Base-by-base conservation (phyloP, 306 rosid genomes). In the Trichosanthes cucumerina region DNA sequence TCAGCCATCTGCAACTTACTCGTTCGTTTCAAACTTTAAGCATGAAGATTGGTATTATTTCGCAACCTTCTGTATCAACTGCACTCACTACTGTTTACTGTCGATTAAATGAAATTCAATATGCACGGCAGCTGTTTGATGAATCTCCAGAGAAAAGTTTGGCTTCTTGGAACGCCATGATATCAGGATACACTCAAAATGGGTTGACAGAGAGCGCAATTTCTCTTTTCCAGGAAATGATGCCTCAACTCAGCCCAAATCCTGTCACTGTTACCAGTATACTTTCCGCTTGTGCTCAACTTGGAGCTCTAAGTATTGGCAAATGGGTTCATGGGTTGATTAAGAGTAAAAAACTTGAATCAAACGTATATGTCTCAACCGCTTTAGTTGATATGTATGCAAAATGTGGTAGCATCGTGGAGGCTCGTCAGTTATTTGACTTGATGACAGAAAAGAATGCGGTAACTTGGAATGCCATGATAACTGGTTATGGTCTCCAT, bases 241-340 rank as follows among this genome's bases (percentile, higher is more conserved):
- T 68, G 76, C 78, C 88, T 66, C 91, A 87, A 19, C 83, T 92
- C 79, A 73, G 71, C 44, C 97, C 97, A 24, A 92, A 91, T 88
- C 90, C 91, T 33, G 87, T 87, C 50, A 95, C 99, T 1, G 75
- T 92, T 70, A 89, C 99, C 46, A 91, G 90, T 80, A 79, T 91
- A 78, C 97, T 92, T 85, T 95, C 97, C 24, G 99, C 99, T 43
- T 95, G 97, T 80, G 97, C 99, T 74, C 97, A 92, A 81, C 97
- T 92, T 53, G 99, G 97, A 80, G 87, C 97, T 13, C 66, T 92
- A 24, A 86, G 96, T 86, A 88, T 92, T 47, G 97, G 99, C 47
- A 90, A 90, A 84, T 92, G 92, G 97, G 89, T 90, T 38, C 99
- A 95, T 81, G 83, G 86, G 77, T 81, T 92, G 83, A 87, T 95